A percentile compares a stretch with the other conserved stretches of the same genome.
Evolutionary conservation across 2,329 filamentous ascomycete species (phyloP).

Genomic region (Sarocladiaceae sp.): DNA sequence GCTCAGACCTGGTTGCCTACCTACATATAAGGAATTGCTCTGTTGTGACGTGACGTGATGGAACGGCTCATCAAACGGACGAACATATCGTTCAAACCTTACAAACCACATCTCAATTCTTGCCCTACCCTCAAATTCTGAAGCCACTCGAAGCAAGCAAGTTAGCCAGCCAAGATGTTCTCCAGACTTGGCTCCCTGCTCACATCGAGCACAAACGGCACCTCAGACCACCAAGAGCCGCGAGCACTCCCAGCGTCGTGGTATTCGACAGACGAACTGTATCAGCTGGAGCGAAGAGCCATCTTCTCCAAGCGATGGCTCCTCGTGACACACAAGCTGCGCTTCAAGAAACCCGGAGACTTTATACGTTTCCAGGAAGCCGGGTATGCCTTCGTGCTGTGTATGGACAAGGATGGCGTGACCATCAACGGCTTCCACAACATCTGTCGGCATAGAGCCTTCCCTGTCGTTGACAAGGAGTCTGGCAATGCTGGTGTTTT

Average conservation of each 20-base stretch:
- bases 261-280: constrained; percentile 38
- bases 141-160: too few relatives aligned
- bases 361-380: constrained; percentile 52
- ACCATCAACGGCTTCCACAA: constrained; percentile 59
- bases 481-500: constrained; percentile 48
- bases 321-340: constrained; percentile 20
- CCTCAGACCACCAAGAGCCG: neutral
- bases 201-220: too few relatives aligned
- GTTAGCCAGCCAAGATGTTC: too few relatives aligned
- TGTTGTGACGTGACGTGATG: too few relatives aligned
- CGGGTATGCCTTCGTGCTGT: constrained; percentile 51
- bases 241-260: constrained; percentile 19
- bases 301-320: constrained; percentile 50
- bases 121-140: too few relatives aligned
- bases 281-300: constrained; percentile 45
- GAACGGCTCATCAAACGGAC: too few relatives aligned
- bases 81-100: too few relatives aligned
- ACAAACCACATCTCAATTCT: too few relatives aligned
- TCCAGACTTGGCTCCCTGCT: neutral
- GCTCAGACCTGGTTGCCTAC: too few relatives aligned
- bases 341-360: constrained; percentile 37
- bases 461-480: constrained; percentile 48
- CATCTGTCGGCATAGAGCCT: constrained; percentile 58
- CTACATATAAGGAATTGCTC: too few relatives aligned
- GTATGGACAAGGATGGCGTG: constrained; percentile 42